phyloP scores from a whole-genome alignment of 2,329 filamentous ascomycete genomes.

The Trichophyton mentagrophytes region DNA sequence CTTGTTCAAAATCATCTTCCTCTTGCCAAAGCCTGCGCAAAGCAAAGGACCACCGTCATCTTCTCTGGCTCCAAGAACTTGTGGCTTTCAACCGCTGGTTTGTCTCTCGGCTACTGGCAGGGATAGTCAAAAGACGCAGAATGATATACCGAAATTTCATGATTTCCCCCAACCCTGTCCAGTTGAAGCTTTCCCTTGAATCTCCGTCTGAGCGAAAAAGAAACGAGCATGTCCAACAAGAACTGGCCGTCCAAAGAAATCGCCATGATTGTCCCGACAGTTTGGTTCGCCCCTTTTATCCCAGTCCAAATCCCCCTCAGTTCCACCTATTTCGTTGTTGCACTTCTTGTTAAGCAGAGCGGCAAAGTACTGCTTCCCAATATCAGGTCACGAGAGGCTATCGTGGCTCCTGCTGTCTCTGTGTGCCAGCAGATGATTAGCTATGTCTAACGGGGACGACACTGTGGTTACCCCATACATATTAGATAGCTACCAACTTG shows the following conservation, averaged over 20 bases:
- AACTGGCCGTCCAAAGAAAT: neutral
- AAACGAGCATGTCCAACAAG: neutral
- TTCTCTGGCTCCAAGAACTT: neutral
- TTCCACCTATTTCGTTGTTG: neutral
- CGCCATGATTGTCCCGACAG: neutral
- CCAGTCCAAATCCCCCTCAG: neutral
- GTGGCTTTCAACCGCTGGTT: neutral
- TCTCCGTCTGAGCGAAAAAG: neutral
- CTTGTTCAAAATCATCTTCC: no score
- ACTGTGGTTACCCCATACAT: no score
- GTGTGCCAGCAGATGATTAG: neutral
- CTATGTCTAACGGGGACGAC: no score
- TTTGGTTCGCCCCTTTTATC: slow-evolving; percentile 1
- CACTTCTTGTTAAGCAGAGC: neutral
- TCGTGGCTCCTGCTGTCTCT: neutral
- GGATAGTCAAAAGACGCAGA: neutral
- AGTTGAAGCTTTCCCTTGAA: neutral
- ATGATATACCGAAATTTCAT: neutral
- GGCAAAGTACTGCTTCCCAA: neutral
- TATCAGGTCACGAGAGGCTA: neutral
- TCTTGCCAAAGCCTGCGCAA: no score
- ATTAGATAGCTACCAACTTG: no score
- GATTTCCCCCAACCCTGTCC: neutral
- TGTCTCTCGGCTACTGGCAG: neutral
- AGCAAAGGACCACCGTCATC: no score